phyloP scores from a whole-genome alignment of 148 eudicot genomes.

The Rhododendron henanense region DNA sequence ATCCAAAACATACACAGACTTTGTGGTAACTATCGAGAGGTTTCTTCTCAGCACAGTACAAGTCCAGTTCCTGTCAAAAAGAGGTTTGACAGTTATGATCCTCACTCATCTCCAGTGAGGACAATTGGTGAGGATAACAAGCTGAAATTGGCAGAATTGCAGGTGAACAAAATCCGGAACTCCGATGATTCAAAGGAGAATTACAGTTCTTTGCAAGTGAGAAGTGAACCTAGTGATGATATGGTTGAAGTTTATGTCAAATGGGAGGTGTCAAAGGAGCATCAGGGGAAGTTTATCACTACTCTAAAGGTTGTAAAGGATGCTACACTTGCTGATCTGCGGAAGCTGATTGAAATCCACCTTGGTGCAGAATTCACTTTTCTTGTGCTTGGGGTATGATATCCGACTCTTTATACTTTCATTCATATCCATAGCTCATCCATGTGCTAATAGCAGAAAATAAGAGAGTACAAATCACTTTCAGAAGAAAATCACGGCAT shows the following conservation, averaged over 20 bases:
- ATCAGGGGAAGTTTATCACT: conserved; percentile 58
- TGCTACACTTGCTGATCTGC: conserved; percentile 72
- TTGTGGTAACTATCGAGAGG: conserved; percentile 84
- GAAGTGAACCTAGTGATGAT: conserved; percentile 23
- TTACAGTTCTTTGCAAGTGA: conserved; percentile 28
- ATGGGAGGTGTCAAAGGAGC: conserved; percentile 86
- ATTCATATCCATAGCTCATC: not conserved
- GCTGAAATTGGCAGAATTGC: not conserved
- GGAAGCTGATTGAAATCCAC: conserved; percentile 75
- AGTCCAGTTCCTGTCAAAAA: conserved; percentile 30
- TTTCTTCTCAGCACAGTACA: conserved; percentile 41
- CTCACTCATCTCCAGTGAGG: conserved; percentile 20
- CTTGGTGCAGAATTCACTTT: conserved; percentile 73
- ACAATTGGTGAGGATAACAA: conserved; percentile 8
- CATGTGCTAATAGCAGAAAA: not conserved
- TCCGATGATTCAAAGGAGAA: conserved; percentile 54
- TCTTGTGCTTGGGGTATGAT: conserved; percentile 63
- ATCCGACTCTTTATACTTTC: not conserved
- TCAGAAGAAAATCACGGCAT: not conserved
- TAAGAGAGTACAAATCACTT: not conserved
- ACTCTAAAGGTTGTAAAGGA: conserved; percentile 64
- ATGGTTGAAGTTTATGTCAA: conserved; percentile 65
- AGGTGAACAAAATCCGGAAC: not conserved
- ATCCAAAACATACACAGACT: conserved; percentile 83
- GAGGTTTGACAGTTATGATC: conserved; percentile 15